These are phyloP conservation scores for Peziza echinospora DNA, from an alignment of 495 filamentous ascomycete species.

Conservation along the genomic window DNA sequence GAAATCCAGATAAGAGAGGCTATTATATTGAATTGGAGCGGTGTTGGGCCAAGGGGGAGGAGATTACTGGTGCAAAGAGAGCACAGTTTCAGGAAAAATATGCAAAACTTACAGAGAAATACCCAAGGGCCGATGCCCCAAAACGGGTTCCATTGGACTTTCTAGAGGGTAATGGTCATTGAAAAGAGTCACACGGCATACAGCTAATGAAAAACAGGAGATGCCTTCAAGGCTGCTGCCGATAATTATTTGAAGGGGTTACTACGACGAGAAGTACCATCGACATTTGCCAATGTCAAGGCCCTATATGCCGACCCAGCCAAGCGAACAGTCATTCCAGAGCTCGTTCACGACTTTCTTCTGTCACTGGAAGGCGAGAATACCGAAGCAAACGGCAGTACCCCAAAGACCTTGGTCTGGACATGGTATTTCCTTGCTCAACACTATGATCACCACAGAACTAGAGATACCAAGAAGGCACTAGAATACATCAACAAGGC, in stretches of 20 bases:
- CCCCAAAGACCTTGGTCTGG: slow-evolving; percentile 44
- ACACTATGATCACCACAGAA: slow-evolving; percentile 84
- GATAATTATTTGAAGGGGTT: slow-evolving; percentile 65
- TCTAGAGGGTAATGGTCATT: slow-evolving; percentile 37
- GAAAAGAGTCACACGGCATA: background rate
- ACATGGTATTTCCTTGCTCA: slow-evolving; percentile 84
- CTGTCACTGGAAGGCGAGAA: slow-evolving; percentile 28
- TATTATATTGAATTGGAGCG: slow-evolving; percentile 65
- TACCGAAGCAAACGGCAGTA: slow-evolving; percentile 31
- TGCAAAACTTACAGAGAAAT: slow-evolving; percentile 57
- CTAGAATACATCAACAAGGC: slow-evolving; percentile 66
- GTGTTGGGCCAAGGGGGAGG: slow-evolving; percentile 32
- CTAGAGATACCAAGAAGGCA: slow-evolving; percentile 62
- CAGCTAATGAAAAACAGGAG: slow-evolving; percentile 28
- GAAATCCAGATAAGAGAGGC: slow-evolving; percentile 66
- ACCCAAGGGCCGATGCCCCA: slow-evolving; percentile 64
- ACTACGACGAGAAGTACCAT: slow-evolving; percentile 90
- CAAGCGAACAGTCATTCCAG: slow-evolving; percentile 55
- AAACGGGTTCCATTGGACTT: slow-evolving; percentile 77
- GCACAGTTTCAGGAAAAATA: slow-evolving; percentile 36
- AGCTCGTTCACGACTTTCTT: slow-evolving; percentile 59
- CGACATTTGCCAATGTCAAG: slow-evolving; percentile 89
- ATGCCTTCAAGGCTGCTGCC: slow-evolving; percentile 58
- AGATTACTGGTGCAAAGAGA: slow-evolving; percentile 36
- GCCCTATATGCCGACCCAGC: slow-evolving; percentile 53